A percentile compares a stretch with the other conserved stretches of the same genome.
phyloP scores from a whole-genome alignment of 116 monocot species.

The Cymodocea nodosa region DNA sequence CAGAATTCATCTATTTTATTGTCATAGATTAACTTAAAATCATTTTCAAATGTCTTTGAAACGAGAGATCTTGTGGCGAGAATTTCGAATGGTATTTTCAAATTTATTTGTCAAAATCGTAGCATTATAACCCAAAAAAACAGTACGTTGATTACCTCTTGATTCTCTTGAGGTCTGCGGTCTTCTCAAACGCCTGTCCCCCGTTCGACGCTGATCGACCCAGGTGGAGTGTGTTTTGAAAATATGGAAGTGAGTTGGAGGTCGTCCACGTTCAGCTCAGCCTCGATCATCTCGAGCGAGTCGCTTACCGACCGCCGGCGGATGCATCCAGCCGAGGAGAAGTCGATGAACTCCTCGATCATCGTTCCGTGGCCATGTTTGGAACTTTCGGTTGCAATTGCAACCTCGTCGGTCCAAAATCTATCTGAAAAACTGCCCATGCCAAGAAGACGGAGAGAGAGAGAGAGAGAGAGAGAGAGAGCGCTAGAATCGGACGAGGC shows the following conservation, averaged over 20 bases:
- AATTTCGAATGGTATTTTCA: too few species aligned
- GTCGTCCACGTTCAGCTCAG: conserved; percentile 24
- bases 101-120: too few species aligned
- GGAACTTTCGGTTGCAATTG: conserved; percentile 58
- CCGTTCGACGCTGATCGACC: neutral
- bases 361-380: conserved; percentile 18
- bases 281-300: conserved; percentile 25
- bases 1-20: too few species aligned
- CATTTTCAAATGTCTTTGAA: too few species aligned
- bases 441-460: neutral
- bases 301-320: conserved; percentile 43
- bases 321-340: conserved; percentile 22
- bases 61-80: too few species aligned
- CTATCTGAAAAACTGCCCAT: neutral
- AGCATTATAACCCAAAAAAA: too few species aligned
- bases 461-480: too few species aligned
- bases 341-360: conserved; percentile 63
- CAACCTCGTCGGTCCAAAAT: conserved; percentile 21
- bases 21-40: too few species aligned
- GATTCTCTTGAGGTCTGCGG: neutral
- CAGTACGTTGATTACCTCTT: neutral
- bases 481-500: neutral
- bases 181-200: neutral
- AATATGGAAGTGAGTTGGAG: conserved; percentile 62
- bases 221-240: neutral